Conservation (phyloP, 169 alveolate species). For the Plasmodium malariae region DNA sequence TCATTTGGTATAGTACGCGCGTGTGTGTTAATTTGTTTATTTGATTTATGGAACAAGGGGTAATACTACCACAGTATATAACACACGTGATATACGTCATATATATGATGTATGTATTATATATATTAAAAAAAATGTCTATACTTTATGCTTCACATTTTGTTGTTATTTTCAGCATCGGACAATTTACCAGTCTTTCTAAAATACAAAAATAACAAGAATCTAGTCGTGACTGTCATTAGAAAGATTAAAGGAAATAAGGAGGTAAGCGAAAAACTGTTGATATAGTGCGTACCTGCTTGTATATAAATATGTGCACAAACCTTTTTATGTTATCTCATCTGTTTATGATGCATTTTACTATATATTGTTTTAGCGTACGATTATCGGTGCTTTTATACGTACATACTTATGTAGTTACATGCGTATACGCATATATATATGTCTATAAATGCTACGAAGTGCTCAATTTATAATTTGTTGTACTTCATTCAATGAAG, state of each 20-base stretch:
- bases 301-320: neutral
- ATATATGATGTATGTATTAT: too few relatives aligned
- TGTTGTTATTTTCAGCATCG: slow-evolving; percentile 76
- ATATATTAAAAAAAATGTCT: neutral
- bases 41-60: too few relatives aligned
- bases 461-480: neutral
- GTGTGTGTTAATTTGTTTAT: too few relatives aligned
- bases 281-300: neutral
- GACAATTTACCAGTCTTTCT: slow-evolving; percentile 87
- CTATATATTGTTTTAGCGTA: too few relatives aligned
- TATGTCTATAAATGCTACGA: neutral
- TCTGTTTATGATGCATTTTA: too few relatives aligned
- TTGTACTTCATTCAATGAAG: too few relatives aligned
- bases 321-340: neutral
- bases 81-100: neutral
- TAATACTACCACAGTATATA: too few relatives aligned
- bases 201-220: slow-evolving; percentile 81
- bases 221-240: slow-evolving; percentile 82
- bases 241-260: slow-evolving; percentile 84
- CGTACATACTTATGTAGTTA: neutral
- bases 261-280: slow-evolving; percentile 24
- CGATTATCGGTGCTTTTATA: neutral
- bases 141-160: neutral
- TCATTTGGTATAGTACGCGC: too few relatives aligned
- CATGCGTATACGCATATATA: neutral